Percentiles rank a stretch among this genome's conserved stretches.
These are phyloP conservation scores for Mesembryanthemum crystallinum DNA, from an alignment of 148 eudicot genomes.

Conservation along the genomic window DNA sequence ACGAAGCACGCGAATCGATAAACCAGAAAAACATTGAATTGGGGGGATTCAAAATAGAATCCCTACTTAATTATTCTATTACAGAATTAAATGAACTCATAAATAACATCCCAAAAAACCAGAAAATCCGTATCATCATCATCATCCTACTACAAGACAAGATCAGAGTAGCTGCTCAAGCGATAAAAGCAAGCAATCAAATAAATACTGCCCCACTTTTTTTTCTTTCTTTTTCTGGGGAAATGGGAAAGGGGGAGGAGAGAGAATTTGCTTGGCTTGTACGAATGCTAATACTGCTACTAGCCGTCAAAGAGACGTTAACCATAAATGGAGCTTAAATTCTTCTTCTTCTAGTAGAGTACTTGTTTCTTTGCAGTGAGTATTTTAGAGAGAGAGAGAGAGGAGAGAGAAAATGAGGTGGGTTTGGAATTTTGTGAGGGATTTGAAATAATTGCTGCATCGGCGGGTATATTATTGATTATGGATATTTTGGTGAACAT, in stretches of 20 bases:
- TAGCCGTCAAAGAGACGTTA: neutral
- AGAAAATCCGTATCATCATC: neutral
- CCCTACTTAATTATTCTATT: neutral
- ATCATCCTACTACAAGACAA: too few relatives aligned
- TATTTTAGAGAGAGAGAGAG: neutral
- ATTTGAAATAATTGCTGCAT: neutral
- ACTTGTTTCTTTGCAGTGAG: too few relatives aligned
- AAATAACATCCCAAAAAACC: neutral
- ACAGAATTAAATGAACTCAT: neutral
- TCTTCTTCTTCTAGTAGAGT: too few relatives aligned
- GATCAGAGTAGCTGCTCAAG: too few relatives aligned
- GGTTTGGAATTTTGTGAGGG: neutral
- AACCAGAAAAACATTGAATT: slow-evolving; percentile 3
- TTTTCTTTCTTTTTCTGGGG: neutral
- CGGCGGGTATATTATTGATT: neutral
- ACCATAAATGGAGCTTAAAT: neutral
- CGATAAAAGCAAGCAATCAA: too few relatives aligned
- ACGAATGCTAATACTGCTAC: neutral
- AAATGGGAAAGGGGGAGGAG: neutral
- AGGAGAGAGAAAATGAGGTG: neutral
- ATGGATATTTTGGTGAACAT: neutral
- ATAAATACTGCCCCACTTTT: neutral
- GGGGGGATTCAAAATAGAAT: slow-evolving; percentile 21
- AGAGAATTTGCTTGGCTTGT: neutral
- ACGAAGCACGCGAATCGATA: slow-evolving; percentile 25